A percentile compares a stretch with the other conserved stretches of the same genome.
phyloP scores from a whole-genome alignment of 2,329 filamentous ascomycete genomes.

The Fusarium pseudonygamai region DNA sequence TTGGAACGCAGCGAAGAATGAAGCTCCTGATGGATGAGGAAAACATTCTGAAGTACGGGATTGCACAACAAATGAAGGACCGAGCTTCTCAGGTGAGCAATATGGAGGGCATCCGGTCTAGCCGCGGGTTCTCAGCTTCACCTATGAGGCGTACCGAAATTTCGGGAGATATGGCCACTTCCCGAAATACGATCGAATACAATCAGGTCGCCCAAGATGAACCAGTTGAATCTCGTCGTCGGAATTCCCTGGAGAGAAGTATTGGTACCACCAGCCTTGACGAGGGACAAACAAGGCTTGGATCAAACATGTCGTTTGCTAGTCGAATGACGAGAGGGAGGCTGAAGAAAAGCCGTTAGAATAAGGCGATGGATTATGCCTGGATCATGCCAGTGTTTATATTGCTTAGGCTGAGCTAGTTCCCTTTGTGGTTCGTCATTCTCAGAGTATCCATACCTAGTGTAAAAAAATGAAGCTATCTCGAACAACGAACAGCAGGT shows the following conservation, averaged over 20 bases:
- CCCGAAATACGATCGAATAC: neutral
- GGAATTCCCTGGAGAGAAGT: neutral
- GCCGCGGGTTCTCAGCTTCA: neutral
- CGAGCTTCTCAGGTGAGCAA: neutral
- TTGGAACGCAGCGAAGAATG: constrained; percentile 73
- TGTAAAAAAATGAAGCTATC: constrained; percentile 30
- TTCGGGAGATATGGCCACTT: neutral
- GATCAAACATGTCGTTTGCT: constrained; percentile 28
- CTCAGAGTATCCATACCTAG: neutral
- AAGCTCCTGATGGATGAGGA: constrained; percentile 83
- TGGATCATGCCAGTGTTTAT: neutral
- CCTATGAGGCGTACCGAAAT: constrained; percentile 17
- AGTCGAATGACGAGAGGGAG: constrained; percentile 26
- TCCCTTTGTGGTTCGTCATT: neutral
- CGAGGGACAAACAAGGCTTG: neutral
- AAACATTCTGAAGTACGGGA: constrained; percentile 77
- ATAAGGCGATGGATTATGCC: neutral
- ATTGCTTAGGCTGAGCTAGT: neutral
- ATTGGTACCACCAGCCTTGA: neutral
- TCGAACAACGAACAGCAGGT: constrained; percentile 5
- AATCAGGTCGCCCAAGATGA: neutral
- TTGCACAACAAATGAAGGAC: constrained; percentile 57
- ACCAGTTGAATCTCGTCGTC: neutral
- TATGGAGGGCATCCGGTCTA: neutral
- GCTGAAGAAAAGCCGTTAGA: neutral